Evolutionary conservation across 345 rosid species (phyloP).

Genomic region (Eutrema yunnanense): DNA sequence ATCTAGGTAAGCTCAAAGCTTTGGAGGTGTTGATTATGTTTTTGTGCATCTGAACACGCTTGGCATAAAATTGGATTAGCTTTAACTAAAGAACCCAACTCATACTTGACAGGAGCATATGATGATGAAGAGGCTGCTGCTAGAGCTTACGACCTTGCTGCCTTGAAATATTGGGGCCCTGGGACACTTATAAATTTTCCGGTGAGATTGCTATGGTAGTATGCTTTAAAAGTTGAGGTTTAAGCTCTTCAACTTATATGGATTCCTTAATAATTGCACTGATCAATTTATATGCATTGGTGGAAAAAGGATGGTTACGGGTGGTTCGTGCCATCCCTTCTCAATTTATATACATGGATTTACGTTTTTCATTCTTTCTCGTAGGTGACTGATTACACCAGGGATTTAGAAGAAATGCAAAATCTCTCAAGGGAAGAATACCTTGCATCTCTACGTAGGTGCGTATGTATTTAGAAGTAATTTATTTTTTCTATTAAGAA

Average conservation of each 20-base stretch:
- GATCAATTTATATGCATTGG: neutral
- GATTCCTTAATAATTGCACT: neutral
- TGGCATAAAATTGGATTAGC: neutral
- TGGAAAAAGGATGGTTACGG: neutral
- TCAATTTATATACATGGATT: neutral
- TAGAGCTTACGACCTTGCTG: constrained; percentile 98
- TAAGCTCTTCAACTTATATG: neutral
- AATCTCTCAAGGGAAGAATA: constrained; percentile 91
- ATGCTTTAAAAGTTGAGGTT: neutral
- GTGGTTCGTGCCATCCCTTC: neutral
- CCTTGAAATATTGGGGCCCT: constrained; percentile 97
- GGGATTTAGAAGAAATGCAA: constrained; percentile 99
- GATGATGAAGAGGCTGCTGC: constrained; percentile 99
- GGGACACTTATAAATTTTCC: constrained; percentile 98
- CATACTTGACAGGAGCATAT: constrained; percentile 72
- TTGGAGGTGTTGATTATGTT: constrained; percentile 4
- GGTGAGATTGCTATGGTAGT: constrained; percentile 33
- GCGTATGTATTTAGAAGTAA: constrained; percentile 17
- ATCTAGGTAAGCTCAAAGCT: constrained; percentile 63
- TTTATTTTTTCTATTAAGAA: neutral
- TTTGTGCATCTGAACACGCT: neutral
- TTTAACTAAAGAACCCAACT: constrained; percentile 8
- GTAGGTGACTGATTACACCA: constrained; percentile 83
- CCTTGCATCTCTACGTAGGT: constrained; percentile 95
- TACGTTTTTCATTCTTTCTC: constrained; percentile 5